Base-by-base conservation (phyloP, 1,139 yeast genomes). In the Taphrina populina region DNA sequence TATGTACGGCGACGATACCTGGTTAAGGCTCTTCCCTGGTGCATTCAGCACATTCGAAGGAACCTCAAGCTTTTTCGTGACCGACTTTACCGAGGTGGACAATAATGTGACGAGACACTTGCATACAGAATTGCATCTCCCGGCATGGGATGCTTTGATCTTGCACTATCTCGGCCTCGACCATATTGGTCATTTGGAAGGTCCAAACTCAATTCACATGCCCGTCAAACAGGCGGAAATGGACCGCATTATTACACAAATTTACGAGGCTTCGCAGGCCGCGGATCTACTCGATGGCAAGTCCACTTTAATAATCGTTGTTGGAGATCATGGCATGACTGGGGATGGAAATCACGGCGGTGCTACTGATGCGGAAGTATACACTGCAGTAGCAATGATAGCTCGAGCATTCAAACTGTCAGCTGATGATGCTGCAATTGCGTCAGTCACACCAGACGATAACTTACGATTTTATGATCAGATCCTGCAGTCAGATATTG, bases 291-390 rank as follows among this genome's bases (percentile, higher is more conserved):
- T 15, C 10, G 36, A 39, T 6, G 71, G 76, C n/a, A 51, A 51
- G 29, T 52, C 59, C 20, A 84, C 95, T 0, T 68, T 92, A 44
- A 71, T 92, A 32, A 79, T 92, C 5, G 79, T 92, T 0, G 73
- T 87, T 73, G 98, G 98, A 0, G 97, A 90, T 65, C 97, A 90
- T 68, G 97, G 97, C 1, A 90, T 90, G 97, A 87, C 86, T 64
- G 77, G 75, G 44, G 68, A 82, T 1, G 98, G 98, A 0, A 92
- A 92, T 64, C 98, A 92, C 67, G 98, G 98, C 10, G 98, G 96
- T 0, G 86, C 96, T 0, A 85, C 96, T 0, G 69, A 76, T 0
- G 95, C 96, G 0, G 98, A 92, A 68, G 92, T 96, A 0, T 84
- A 88, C 21, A 83, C 98, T 0, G 96, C 85, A 0, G 65, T 92